phyloP scores from a whole-genome alignment of 768 basidiomycete genomes.

The Vararia minispora region DNA sequence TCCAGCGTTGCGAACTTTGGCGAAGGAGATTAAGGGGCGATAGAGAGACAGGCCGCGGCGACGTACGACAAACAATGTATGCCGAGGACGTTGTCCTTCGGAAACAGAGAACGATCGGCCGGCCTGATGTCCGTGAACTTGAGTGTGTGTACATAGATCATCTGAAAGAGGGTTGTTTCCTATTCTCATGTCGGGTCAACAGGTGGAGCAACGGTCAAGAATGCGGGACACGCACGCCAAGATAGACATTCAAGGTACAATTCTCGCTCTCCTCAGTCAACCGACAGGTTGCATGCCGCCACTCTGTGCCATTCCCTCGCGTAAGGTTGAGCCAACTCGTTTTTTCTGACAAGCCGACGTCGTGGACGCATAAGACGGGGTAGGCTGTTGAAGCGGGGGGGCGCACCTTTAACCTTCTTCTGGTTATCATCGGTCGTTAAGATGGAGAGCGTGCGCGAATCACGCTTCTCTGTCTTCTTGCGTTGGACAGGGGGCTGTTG shows the following conservation, averaged over 20 bases:
- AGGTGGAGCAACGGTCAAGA: background rate
- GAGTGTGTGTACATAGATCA: conserved; percentile 60
- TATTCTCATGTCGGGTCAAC: conserved; percentile 19
- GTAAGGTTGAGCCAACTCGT: conserved; percentile 58
- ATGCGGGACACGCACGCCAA: conserved; percentile 51
- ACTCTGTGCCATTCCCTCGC: conserved; percentile 39
- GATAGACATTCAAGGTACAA: conserved; percentile 61
- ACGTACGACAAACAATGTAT: conserved; percentile 54
- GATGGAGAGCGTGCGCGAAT: conserved; percentile 19
- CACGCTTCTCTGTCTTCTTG: conserved; percentile 48
- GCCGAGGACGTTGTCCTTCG: conserved; percentile 62
- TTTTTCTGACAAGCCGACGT: conserved; percentile 37
- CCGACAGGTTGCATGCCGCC: conserved; percentile 65
- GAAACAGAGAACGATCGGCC: conserved; percentile 66
- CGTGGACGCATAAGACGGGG: background rate
- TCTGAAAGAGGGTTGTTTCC: conserved; percentile 67
- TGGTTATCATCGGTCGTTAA: conserved; percentile 32
- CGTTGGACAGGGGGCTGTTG: conserved; percentile 33
- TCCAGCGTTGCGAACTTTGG: conserved; percentile 50
- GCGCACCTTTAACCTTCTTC: conserved; percentile 51
- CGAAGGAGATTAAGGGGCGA: conserved; percentile 6
- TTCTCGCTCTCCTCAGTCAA: conserved; percentile 56
- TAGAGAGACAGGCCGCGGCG: conserved; percentile 2
- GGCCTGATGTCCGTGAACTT: conserved; percentile 74
- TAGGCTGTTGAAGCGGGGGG: background rate